These are phyloP conservation scores for Ensete glaucum DNA, from an alignment of 176 grass and related monocot species.

Conservation along the genomic window DNA sequence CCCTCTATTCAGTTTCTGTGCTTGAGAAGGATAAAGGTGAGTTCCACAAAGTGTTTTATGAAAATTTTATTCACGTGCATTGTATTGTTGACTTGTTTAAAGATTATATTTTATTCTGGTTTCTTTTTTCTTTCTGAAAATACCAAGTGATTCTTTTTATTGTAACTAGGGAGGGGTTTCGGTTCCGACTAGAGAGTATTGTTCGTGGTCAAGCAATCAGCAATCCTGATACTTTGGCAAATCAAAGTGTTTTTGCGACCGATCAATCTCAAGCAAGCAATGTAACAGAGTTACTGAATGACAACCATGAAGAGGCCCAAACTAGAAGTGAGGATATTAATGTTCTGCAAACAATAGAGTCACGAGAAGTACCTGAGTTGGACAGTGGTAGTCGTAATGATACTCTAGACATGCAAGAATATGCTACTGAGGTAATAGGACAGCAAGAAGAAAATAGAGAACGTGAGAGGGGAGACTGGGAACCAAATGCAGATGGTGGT, in stretches of 20 bases:
- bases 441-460: slow-evolving; percentile 30
- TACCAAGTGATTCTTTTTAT: slow-evolving; percentile 23
- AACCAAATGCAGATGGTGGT: slow-evolving; percentile 11
- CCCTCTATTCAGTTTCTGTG: too few species aligned
- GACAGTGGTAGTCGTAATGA: slow-evolving; percentile 29
- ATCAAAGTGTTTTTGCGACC: slow-evolving; percentile 30
- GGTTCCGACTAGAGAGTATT: slow-evolving; percentile 86
- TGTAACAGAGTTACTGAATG: neutral
- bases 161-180: slow-evolving; percentile 75
- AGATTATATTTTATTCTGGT: neutral
- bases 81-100: too few species aligned
- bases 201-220: slow-evolving; percentile 48
- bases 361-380: slow-evolving; percentile 25
- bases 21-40: too few species aligned
- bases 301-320: slow-evolving; percentile 4
- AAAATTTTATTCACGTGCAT: too few species aligned
- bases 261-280: slow-evolving; percentile 32
- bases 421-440: slow-evolving; percentile 29
- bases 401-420: slow-evolving; percentile 28
- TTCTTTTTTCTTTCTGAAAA: neutral
- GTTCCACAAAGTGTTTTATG: too few species aligned
- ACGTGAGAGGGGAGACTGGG: slow-evolving; percentile 36
- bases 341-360: slow-evolving; percentile 24
- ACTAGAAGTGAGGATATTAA: slow-evolving; percentile 25
- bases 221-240: slow-evolving; percentile 38